Evolutionary conservation across 495 filamentous ascomycete genomes (phyloP), one percentile per base, ranked within the genome.

Genomic region (Geoglossum glabrum): DNA sequence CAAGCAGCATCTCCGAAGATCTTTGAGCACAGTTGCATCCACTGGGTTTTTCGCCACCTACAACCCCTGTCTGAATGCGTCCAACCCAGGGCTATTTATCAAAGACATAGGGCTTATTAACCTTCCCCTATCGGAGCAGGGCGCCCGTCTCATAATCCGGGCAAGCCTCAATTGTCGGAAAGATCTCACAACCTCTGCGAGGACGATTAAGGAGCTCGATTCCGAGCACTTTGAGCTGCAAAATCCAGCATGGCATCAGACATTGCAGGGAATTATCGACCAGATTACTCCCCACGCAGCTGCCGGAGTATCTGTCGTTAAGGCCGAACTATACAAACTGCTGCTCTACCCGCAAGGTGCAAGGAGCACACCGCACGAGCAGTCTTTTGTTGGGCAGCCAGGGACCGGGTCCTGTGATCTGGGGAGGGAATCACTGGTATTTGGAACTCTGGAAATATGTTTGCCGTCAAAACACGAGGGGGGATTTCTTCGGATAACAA

Each of bases 301-400:
- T 0, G 65, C 59, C 21, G 15, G 52, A 25, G 27, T 30, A 2
- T 23, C 60, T 8, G 64, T 60, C 23, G 61, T 74, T 1, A 59
- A 56, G 1, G 74, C 72, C 3, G 67, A 79, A 58, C 64, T 73
- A 1, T 73, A 81, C 67, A 82, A 80, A 61, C 61, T 80, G 61
- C 64, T 79, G 13, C 57, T 82, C 5, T 80, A 81, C 64, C 76
- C 77, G 57, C 59, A 74, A 57, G 78, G 75, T 0, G 74, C 75
- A 0, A 70, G 76, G 58, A 79, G 78, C 63, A 74, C 76, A 30
- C 57, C 69, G 15, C 75, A 79, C 61, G 70, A 68, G 57, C 77
- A 81, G 66, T 71, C 54, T 57, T 64, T 46, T 40, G 11, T 15
- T 40, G 5, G 17, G 13, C 36, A 3, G 11, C 36, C 3, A 40